Evolutionary conservation across 352 stramenopile genomes (phyloP).

Genomic region (Phytophthora hibernalis): DNA sequence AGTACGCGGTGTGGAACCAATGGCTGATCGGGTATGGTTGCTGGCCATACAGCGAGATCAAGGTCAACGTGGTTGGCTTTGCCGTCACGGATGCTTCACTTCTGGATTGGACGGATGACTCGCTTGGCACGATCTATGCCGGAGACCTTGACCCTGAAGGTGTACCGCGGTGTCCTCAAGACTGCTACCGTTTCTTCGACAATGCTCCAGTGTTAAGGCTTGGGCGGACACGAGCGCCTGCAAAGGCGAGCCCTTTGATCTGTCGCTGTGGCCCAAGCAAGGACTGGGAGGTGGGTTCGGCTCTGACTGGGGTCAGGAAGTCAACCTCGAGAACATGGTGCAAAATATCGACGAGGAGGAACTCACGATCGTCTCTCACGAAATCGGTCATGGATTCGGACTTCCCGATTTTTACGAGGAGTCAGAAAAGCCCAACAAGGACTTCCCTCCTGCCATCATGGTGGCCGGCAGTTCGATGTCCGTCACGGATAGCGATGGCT

Average conservation of each 20-base stretch:
- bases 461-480: slow-evolving; percentile 33
- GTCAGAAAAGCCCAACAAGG: slow-evolving; percentile 9
- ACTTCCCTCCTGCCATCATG: slow-evolving; percentile 30
- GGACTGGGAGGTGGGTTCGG: slow-evolving; percentile 32
- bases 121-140: slow-evolving; percentile 35
- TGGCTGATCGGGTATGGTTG: slow-evolving; percentile 39
- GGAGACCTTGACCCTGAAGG: slow-evolving; percentile 37
- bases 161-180: slow-evolving; percentile 37
- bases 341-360: slow-evolving; percentile 33
- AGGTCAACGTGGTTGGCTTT: slow-evolving; percentile 33
- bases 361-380: slow-evolving; percentile 38
- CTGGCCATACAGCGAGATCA: slow-evolving; percentile 29
- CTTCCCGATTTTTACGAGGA: slow-evolving; percentile 29
- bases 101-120: slow-evolving; percentile 29
- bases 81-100: slow-evolving; percentile 19
- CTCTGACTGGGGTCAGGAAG: slow-evolving; percentile 26
- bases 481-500: slow-evolving; percentile 34
- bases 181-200: slow-evolving; percentile 45
- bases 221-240: slow-evolving; percentile 37
- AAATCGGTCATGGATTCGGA: slow-evolving; percentile 40
- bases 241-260: slow-evolving; percentile 42
- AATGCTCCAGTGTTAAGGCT: slow-evolving; percentile 16
- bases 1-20: slow-evolving; percentile 47
- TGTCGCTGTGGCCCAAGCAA: slow-evolving; percentile 46
- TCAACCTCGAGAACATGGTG: slow-evolving; percentile 42